Percentiles rank a stretch among this genome's conserved stretches.
These are phyloP conservation scores for Aegilops sharonensis DNA, from an alignment of 176 grass and related monocot genomes.

Conservation along the genomic window DNA sequence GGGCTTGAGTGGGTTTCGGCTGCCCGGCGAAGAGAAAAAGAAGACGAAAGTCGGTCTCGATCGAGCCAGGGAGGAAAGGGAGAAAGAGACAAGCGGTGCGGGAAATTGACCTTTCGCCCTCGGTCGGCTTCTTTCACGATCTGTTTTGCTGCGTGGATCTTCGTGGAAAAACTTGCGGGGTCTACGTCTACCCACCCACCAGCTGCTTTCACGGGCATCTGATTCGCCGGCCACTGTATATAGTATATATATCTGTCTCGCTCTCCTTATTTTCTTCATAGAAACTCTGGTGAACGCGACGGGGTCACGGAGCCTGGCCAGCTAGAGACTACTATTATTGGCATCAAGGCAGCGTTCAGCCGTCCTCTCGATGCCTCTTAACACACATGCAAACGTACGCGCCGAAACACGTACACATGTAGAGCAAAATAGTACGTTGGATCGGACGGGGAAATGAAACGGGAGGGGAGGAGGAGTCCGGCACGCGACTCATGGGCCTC, in stretches of 20 bases:
- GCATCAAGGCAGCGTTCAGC: no score
- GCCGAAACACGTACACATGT: no score
- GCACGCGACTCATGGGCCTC: no score
- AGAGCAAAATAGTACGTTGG: no score
- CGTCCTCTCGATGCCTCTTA: no score
- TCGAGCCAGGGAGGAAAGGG: neutral
- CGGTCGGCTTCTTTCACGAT: neutral
- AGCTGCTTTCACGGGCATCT: neutral
- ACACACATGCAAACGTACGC: no score
- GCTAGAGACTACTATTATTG: neutral
- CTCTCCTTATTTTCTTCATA: neutral
- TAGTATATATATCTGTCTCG: no score
- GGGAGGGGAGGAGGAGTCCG: no score
- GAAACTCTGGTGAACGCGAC: neutral
- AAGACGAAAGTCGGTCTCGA: neutral
- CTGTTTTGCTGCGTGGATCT: no score
- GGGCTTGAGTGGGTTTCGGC: neutral
- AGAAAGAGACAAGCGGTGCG: neutral
- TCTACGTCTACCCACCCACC: neutral
- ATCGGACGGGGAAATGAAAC: no score
- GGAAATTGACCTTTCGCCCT: neutral
- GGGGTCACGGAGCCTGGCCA: no score
- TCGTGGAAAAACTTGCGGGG: neutral
- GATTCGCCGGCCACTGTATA: neutral
- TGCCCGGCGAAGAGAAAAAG: neutral